A percentile compares a stretch with the other conserved stretches of the same genome.
These are phyloP conservation scores for Tolypocladium inflatum DNA, from an alignment of 2,329 filamentous ascomycete genomes.

Conservation along the genomic window DNA sequence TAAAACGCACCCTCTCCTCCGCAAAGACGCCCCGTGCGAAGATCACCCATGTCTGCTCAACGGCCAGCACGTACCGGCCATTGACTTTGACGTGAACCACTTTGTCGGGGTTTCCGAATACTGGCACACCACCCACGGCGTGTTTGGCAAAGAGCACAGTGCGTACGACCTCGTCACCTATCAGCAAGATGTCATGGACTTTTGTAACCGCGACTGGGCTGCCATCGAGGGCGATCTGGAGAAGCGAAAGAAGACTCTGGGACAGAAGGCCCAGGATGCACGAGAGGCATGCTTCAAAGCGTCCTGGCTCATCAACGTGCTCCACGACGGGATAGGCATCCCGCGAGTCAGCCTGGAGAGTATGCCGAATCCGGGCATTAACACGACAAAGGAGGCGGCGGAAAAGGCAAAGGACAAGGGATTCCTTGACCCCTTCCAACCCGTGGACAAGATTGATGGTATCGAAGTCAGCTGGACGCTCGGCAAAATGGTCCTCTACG, in stretches of 20 bases:
- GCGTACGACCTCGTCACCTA: conserved; percentile 88
- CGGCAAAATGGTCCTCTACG: conserved; percentile 93
- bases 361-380: conserved; percentile 42
- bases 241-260: conserved; percentile 60
- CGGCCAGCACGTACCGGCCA: conserved; percentile 84
- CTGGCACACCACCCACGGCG: conserved; percentile 96
- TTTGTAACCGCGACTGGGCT: conserved; percentile 77
- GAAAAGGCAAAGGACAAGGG: conserved; percentile 63
- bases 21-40: conserved; percentile 77
- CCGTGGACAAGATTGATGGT: conserved; percentile 83
- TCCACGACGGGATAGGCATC: conserved; percentile 92
- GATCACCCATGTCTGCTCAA: conserved; percentile 83
- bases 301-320: conserved; percentile 92
- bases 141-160: conserved; percentile 72
- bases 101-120: conserved; percentile 98
- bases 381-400: conserved; percentile 62
- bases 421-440: conserved; percentile 78
- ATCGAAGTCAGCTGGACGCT: conserved; percentile 96
- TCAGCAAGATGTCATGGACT: conserved; percentile 72
- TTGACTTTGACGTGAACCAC: conserved; percentile 95
- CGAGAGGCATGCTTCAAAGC: conserved; percentile 95
- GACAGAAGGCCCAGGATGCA: conserved; percentile 69
- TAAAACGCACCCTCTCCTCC: conserved; percentile 74
- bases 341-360: conserved; percentile 74
- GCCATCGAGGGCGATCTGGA: conserved; percentile 60